These are phyloP conservation scores for Diaporthe sp. DNA, from an alignment of 2,329 filamentous ascomycete species.

Conservation along the genomic window DNA sequence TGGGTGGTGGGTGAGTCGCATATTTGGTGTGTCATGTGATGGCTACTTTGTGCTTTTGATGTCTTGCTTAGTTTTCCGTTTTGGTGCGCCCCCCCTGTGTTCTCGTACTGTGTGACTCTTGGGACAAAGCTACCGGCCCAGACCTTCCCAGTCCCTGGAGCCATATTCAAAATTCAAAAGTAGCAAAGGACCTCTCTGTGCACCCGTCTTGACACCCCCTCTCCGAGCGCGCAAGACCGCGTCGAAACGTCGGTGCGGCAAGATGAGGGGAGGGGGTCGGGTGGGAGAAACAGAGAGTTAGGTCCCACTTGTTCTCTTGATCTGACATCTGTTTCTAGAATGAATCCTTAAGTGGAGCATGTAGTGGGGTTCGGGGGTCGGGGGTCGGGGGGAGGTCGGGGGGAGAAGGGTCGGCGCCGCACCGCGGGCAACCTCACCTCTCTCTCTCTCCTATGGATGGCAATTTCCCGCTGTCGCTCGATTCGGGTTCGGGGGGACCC, in stretches of 20 bases:
- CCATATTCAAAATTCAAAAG: no score
- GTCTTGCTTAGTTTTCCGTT: neutral
- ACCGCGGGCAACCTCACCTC: neutral
- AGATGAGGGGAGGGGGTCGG: neutral
- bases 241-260: constrained; percentile 1
- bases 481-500: neutral
- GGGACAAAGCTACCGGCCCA: neutral
- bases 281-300: neutral
- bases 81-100: neutral
- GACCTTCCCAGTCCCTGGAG: neutral
- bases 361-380: no score
- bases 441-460: no score
- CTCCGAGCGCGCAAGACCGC: neutral
- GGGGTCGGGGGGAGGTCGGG: neutral
- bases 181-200: neutral
- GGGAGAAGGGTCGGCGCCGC: neutral
- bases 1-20: neutral
- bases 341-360: neutral
- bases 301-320: neutral
- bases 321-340: neutral
- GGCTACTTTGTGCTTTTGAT: neutral
- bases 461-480: constrained; percentile 8
- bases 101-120: neutral
- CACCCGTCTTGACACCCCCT: neutral
- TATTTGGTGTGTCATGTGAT: constrained; percentile 25